Evolutionary conservation across 495 filamentous ascomycete species (phyloP), one percentile per base, ranked within the genome.

Genomic region (Staphylotrichum tortipilum): DNA sequence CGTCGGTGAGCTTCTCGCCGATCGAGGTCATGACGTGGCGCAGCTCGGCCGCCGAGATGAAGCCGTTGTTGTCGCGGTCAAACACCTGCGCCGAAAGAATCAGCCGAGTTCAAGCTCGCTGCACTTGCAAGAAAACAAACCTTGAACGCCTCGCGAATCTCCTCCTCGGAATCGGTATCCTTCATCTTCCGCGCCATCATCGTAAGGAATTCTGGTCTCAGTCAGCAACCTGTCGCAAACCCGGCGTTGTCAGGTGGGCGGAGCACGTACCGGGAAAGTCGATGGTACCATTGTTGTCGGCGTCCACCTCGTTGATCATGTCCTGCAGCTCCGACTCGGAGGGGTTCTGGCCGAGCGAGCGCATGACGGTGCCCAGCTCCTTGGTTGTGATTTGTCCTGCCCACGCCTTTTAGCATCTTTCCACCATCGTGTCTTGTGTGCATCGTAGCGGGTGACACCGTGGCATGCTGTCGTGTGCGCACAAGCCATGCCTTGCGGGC

Each of bases 161-260:
- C 92, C 76, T 97, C 94, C 75, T 98, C 94, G 43, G 91, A 96
- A 63, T 97, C 92, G 58, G 94, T 97, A 64, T 97, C 94, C 80
- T 97, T 98, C 94, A 98, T 98, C 77, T 97, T 97, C 62, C 94
- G 83, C 46, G 94, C 92, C 92, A 98, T 98, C 94, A 97, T 98
- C 52, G 92, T 97, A 49, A 97, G 79, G 75, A 98, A 98, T 59
- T 98, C 92, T 95, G 60, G 21, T 49, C 46, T 26, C 50, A 24
- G 61, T 71, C 52, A 72, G 65, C 54, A 38, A n/a, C 11, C 4
- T 21, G 41, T 37, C 53, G 53, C 65, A 49, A 18, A 0, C 21
- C 1, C n/a, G 24, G 23, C 8, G 7, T 23, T 35, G 8, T 14
- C 5, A n/a, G n/a, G n/a, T 3, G 3, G 18, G 19, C 28, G 15